Evolutionary conservation across 345 rosid genomes (phyloP), one percentile per base, ranked within the genome.

Genomic region (Salix caprea): DNA sequence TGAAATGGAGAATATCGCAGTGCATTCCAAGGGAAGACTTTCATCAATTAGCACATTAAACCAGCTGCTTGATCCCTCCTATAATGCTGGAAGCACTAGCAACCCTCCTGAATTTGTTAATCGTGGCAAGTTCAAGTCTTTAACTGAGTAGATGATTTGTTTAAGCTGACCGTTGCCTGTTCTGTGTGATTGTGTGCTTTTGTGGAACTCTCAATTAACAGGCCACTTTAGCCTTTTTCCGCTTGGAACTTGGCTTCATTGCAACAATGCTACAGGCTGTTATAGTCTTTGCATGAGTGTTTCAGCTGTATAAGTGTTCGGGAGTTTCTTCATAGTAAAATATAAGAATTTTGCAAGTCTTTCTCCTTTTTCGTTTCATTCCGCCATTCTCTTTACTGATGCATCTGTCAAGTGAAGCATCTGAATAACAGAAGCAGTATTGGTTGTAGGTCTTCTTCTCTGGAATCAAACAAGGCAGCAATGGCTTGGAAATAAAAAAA

Each of bases 401-500:
- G 28, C 39, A 37, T 77, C 54, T 68, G 18, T 65, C 62, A 65
- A 70, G 56, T 78, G 40, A 70, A 58, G 64, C 23, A 80, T 34
- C 52, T 23, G 58, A 65, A 64, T n/a, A 66, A 46, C 62, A 73
- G 34, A 74, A 78, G 26, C 61, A 30, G 60, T 48, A 9, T 75
- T 66, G 39, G 54, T 36, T 81, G 24, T 84, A 93, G 97, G 97
- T 71, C 84, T 87, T 79, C 84, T 78, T 76, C 89, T 85, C 16
- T 93, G 97, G 97, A 89, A 86, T 82, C 94, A 89, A 79, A 84
- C 81, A 23, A 88, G 94, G 82, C 92, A 89, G 69, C 87, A 85
- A 18, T 93, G 97, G 97, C 84, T 88, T 67, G 86, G 88, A 82
- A 87, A 72, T 72, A 86, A 85, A 76, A 83, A 72, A 73, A 71